Evolutionary conservation across 768 basidiomycete species (phyloP), one percentile per base, ranked within the genome.

Genomic region (Rhodotorula paludigena): DNA sequence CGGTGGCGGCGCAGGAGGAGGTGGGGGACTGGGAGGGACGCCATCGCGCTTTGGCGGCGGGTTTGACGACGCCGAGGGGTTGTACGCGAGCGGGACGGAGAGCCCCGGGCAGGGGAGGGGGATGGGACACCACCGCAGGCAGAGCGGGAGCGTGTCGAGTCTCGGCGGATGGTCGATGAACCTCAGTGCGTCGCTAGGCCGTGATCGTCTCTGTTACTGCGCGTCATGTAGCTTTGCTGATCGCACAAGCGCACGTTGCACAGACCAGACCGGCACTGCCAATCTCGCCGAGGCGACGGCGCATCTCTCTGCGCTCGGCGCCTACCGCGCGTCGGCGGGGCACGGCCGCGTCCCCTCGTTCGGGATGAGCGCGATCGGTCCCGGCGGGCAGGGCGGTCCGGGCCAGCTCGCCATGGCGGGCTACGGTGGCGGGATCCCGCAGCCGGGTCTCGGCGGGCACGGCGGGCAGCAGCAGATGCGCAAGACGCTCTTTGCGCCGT

Each of bases 401-500:
- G 87, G 90, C 92, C 71, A 76, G 73, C 49, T 92, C 44, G 87
- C 87, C 55, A 83, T 74, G 73, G 87, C 89, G 39, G 85, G 89
- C 53, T 86, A 87, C 77, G 92, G 87, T 78, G 77, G 41, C 80
- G 93, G 64, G 9, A 38, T 67, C 32, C 83, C 92, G 68, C 92
- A 94, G 76, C 92, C 41, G 9, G 94, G 75, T 89, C 93, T 72
- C 92, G 93, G 60, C 89, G 87, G 87, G 21, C 88, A 80, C 74
- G 53, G 57, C n/a, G 89, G 92, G 69, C 93, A 92, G 39, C 91
- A 92, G 69, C 94, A 92, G 41, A 92, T 96, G 79, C 88, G 96
- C 79, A 98, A 98, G 81, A 97, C 92, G 52, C 84, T 99, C 45
- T 99, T 99, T 78, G 94, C 94, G 65, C 96, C 96, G 61, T 99